Evolutionary conservation across 2,329 filamentous ascomycete species (phyloP), one percentile per base, ranked within the genome.

Genomic region (Penicillium oxalicum): DNA sequence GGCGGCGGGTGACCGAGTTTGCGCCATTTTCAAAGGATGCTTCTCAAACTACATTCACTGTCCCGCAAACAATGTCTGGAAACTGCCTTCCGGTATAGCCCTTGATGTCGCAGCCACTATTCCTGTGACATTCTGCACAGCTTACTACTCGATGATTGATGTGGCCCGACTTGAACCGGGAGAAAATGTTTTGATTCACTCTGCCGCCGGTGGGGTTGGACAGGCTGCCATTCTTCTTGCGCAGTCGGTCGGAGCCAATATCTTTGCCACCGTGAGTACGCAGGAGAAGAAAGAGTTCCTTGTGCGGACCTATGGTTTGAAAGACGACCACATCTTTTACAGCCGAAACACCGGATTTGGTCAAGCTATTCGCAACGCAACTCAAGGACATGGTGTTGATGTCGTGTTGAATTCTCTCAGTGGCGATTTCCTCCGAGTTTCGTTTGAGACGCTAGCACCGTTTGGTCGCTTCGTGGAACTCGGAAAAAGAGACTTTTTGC

Each of bases 1-100:
- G 18, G 45, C 52, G 2, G 44, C 60, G 3, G 73, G 72, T 3
- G 70, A 77, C 34, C 58, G 61, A 2, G 78, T 81, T 4, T 55
- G 55, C 33, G 60, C 68, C 2, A 73, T 72, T 5, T 36, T 54
- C 9, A 50, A 63, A 41, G 64, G 68, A 47, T 55, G 55, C 0
- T 54, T 61, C 9, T 49, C 59, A 28, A 69, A 61, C 9, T 63
- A 48, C 48, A 63, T 57, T 38, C 56, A 54, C 12, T 62, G 66
- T 48, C 66, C 64, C 0, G 67, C 68, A 36, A 53, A 55, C 24
- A 53, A 47, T 27, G 58, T 61, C 2, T 61, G 57, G 37, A 57
- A 61, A 0, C 70, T 78, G 11, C 64, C 64, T 2, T 53, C 57
- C 2, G 37, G 44, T 8, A 56, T 66, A 50, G 45, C 59, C 1